Conservation (phyloP, 129 eudicot species). For the Deinandra increscens region DNA sequence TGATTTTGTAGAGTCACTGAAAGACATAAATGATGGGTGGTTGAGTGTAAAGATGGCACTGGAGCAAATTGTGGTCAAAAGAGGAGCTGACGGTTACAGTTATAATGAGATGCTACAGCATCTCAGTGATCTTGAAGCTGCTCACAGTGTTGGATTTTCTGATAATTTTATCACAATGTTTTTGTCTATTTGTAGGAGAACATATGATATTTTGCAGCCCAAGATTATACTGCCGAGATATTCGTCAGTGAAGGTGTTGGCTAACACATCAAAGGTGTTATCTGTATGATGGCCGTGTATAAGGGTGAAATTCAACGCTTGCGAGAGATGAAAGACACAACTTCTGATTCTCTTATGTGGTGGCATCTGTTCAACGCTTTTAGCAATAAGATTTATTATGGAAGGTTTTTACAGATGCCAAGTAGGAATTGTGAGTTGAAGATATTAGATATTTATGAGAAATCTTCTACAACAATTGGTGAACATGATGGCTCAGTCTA, state of each 20-base stretch:
- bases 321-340: neutral
- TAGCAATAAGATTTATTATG: too few species aligned
- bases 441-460: conserved; percentile 6
- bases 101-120: conserved; percentile 10
- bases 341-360: neutral
- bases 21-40: conserved; percentile 8
- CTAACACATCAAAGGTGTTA: neutral
- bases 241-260: neutral
- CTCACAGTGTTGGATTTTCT: conserved; percentile 13
- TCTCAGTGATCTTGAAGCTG: conserved; percentile 5
- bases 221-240: too few species aligned
- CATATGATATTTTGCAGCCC: neutral
- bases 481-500: neutral
- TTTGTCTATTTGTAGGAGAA: neutral
- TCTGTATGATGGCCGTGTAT: neutral
- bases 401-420: too few species aligned
- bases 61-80: conserved; percentile 14
- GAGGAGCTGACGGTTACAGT: conserved; percentile 1
- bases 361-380: neutral
- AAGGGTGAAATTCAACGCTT: neutral
- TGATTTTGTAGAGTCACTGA: conserved; percentile 3
- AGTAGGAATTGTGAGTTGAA: neutral
- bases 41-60: conserved; percentile 9
- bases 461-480: conserved; percentile 15
- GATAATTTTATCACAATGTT: conserved; percentile 9